Evolutionary conservation across 2,329 filamentous ascomycete species (phyloP), one percentile per base, ranked within the genome.

Genomic region (Hypoxylon sp.): DNA sequence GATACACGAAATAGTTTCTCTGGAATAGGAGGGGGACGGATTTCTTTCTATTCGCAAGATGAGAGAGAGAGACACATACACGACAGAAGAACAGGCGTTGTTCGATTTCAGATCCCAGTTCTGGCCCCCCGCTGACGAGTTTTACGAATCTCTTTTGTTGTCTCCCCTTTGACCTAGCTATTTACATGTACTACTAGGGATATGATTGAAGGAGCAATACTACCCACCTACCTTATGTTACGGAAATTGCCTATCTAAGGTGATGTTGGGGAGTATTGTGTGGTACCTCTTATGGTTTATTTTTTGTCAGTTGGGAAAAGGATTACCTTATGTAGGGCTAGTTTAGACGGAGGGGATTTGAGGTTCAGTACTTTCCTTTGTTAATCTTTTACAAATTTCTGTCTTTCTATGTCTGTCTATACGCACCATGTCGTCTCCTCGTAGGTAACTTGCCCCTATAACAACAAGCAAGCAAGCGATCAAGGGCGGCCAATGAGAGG

Each of bases 151-250:
- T 42, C 37, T 17, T 42, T 2, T 29, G 24, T 39, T 39, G 3
- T 39, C 32, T 42, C 8, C n/a, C 39, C 39, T 15, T 42, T n/a
- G 1, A 19, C 7, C 11, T 42, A 7, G 6, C 3, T 17, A 11
- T 24, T 42, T 54, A 54, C 35, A 3, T 54, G 52, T 54, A 54
- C 27, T 13, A 54, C 31, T 54, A 54, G 6, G 51, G 17, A 11
- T 24, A 15, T 24, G 15, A 31, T 24, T 42, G 21, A 15, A n/a
- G 50, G 19, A 5, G 8, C 17, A 15, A 37, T 10, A n/a, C 35
- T 37, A 37, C 35, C 24, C 5, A 27, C 24, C 24, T 27, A 27
- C 2, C 3, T 27, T 27, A 27, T 27, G 35, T 13, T n/a, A 15
- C n/a, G 35, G 35, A 37, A 37, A 37, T 13, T 37, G 15, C 11